Percentiles rank a stretch among this genome's conserved stretches.
These are phyloP conservation scores for Avena eriantha DNA, from an alignment of 176 grass and related monocot genomes.

Conservation along the genomic window DNA sequence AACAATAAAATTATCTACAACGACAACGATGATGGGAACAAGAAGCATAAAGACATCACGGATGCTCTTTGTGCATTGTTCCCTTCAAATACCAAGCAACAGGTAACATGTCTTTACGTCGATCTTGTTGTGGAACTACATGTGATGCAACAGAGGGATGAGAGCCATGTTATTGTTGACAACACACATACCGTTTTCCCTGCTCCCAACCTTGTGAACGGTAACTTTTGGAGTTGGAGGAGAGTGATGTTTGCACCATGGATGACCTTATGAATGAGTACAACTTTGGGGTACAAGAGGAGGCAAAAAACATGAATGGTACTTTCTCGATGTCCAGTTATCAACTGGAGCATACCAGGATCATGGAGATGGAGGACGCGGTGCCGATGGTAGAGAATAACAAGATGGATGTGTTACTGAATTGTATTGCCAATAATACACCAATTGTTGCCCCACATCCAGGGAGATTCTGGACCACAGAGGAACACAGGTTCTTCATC, in stretches of 20 bases:
- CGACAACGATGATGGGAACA: background rate
- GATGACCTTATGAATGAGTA: background rate
- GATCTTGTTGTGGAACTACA: background rate
- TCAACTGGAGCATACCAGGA: background rate
- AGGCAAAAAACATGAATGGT: background rate
- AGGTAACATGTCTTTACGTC: slow-evolving; percentile 45
- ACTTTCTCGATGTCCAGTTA: background rate
- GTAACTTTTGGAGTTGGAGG: background rate
- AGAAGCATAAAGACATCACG: slow-evolving; percentile 3
- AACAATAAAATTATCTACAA: background rate
- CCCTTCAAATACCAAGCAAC: slow-evolving; percentile 13
- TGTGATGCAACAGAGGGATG: background rate
- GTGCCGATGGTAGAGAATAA: no score
- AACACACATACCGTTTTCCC: background rate
- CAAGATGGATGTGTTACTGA: background rate
- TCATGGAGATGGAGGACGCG: no score
- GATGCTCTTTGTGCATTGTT: slow-evolving; percentile 6
- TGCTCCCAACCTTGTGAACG: background rate
- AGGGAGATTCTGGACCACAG: background rate
- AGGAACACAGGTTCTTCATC: slow-evolving; percentile 40
- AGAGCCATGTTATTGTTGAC: background rate
- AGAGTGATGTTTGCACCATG: background rate
- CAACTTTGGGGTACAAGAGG: background rate
- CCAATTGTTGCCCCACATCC: background rate
- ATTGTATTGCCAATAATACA: background rate